phyloP scores from a whole-genome alignment of 2,329 filamentous ascomycete genomes.

The Colletotrichum sp. region DNA sequence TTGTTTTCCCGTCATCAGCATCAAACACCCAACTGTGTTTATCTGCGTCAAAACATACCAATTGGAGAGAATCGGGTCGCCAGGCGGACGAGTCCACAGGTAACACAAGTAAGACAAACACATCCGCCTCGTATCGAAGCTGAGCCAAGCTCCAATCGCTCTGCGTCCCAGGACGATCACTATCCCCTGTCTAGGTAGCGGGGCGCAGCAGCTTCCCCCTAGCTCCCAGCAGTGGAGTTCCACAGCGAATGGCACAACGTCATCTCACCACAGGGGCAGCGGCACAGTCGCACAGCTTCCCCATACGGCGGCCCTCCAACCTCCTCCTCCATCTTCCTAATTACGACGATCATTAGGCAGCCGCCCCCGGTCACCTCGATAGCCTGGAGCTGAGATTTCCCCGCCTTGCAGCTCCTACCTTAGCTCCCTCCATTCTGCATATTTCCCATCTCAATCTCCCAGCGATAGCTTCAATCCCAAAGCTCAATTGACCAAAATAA shows the following conservation, averaged over 20 bases:
- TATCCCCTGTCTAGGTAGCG: not conserved
- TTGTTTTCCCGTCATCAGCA: accelerated
- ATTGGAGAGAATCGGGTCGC: not conserved
- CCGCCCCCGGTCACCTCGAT: not conserved
- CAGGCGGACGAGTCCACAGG: not conserved
- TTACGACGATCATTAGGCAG: not conserved
- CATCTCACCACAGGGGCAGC: constrained; percentile 3
- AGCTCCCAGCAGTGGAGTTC: not conserved
- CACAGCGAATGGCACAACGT: constrained; percentile 9
- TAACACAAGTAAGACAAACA: not conserved
- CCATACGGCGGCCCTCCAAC: not conserved
- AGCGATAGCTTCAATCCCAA: not conserved
- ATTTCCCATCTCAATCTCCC: not conserved
- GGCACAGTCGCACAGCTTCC: not conserved
- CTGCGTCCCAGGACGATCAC: not conserved
- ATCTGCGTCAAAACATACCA: not conserved
- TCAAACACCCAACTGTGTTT: not conserved
- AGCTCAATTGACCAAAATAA: not conserved
- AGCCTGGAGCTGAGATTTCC: not conserved
- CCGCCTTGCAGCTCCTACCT: constrained; percentile 2
- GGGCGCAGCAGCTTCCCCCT: constrained; percentile 17
- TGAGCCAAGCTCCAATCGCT: not conserved
- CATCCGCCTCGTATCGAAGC: not conserved
- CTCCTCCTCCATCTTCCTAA: not conserved
- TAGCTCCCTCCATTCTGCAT: not conserved